Conservation (phyloP, 345 rosid species). For the Citrus cavaleriei region DNA sequence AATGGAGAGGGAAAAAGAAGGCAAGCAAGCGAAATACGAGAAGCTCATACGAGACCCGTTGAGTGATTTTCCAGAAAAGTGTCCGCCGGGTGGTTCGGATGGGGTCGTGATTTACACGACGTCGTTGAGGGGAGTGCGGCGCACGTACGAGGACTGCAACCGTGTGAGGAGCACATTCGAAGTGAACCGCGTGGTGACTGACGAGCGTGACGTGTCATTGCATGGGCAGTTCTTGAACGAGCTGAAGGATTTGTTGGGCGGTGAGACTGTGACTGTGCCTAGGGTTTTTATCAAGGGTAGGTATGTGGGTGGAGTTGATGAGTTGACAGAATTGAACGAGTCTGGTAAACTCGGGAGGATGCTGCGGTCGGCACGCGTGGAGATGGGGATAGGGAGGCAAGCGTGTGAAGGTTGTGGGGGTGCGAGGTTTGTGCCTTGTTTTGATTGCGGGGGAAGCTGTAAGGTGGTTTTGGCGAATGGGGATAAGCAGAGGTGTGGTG, state of each 20-base stretch:
- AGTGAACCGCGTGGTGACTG: constrained; percentile 54
- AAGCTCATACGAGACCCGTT: constrained; percentile 60
- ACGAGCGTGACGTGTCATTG: constrained; percentile 87
- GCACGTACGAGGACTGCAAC: constrained; percentile 71
- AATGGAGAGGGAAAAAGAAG: constrained; percentile 63
- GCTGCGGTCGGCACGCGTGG: constrained; percentile 59
- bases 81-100: constrained; percentile 73
- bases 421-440: constrained; percentile 79
- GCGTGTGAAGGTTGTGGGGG: constrained; percentile 93
- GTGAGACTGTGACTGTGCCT: constrained; percentile 49
- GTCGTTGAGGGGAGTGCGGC: constrained; percentile 79
- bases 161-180: constrained; percentile 52
- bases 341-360: constrained; percentile 62
- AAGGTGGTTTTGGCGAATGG: constrained; percentile 51
- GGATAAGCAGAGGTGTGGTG: constrained; percentile 54
- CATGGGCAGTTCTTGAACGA: constrained; percentile 69
- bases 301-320: constrained; percentile 77
- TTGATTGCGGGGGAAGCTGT: constrained; percentile 86
- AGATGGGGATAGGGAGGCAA: constrained; percentile 60
- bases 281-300: constrained; percentile 82
- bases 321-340: constrained; percentile 67
- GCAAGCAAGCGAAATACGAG: constrained; percentile 43
- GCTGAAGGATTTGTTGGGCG: constrained; percentile 52
- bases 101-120: constrained; percentile 81
- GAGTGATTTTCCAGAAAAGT: constrained; percentile 62